These are phyloP conservation scores for Pterocarpus santalinus DNA, from an alignment of 306 rosid species.

Conservation along the genomic window DNA sequence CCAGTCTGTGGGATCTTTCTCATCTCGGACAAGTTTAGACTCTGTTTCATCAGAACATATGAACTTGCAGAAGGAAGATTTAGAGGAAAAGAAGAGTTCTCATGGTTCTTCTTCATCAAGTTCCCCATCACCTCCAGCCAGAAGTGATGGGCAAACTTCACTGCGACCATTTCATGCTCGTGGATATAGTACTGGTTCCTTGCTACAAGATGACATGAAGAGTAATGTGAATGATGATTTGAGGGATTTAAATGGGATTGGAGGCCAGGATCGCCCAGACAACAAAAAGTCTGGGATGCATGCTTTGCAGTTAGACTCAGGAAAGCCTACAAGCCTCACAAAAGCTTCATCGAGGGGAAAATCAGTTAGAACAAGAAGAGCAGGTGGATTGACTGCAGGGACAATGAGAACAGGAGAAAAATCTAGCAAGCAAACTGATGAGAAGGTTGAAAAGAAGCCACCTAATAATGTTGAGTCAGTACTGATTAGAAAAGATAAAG, in stretches of 20 bases:
- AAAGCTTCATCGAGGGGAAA: conserved; percentile 71
- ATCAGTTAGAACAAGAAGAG: conserved; percentile 88
- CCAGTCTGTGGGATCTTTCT: conserved; percentile 62
- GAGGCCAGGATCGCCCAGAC: conserved; percentile 44
- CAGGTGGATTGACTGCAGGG: conserved; percentile 51
- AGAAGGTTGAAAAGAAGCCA: conserved; percentile 52
- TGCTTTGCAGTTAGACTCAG: conserved; percentile 48
- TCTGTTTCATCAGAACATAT: conserved; percentile 49
- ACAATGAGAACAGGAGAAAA: conserved; percentile 50
- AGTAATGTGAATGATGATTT: conserved; percentile 47
- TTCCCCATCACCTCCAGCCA: conserved; percentile 53
- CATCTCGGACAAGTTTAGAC: conserved; percentile 66
- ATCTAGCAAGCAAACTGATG: conserved; percentile 53
- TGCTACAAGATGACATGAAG: conserved; percentile 46
- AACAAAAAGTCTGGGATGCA: conserved; percentile 50
- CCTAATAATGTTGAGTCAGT: conserved; percentile 44
- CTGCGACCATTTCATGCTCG: conserved; percentile 53
- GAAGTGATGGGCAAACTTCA: conserved; percentile 55
- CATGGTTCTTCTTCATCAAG: conserved; percentile 53
- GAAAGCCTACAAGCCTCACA: conserved; percentile 47
- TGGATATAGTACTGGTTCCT: conserved; percentile 51
- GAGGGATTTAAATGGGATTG: conserved; percentile 50
- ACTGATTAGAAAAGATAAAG: conserved; percentile 57
- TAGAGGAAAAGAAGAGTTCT: conserved; percentile 48
- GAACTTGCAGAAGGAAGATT: conserved; percentile 47